These are phyloP conservation scores for Ascosphaera pollenicola DNA, from an alignment of 2,329 filamentous ascomycete genomes.

Conservation along the genomic window DNA sequence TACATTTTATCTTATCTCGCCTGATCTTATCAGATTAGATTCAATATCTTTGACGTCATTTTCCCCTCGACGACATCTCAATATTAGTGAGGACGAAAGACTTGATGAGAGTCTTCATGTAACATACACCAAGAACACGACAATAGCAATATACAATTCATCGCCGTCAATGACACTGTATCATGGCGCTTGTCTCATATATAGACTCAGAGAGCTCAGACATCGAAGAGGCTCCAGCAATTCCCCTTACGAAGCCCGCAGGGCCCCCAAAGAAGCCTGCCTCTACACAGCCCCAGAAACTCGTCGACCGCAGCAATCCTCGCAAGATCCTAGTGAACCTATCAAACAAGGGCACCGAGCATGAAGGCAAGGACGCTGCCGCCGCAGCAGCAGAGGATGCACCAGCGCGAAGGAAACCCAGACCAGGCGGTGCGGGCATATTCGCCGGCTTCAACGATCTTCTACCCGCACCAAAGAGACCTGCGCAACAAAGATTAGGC, in stretches of 20 bases:
- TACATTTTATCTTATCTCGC: no score
- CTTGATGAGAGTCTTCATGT: no score
- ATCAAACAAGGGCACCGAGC: slow-evolving; percentile 28
- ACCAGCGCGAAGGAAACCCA: slow-evolving; percentile 50
- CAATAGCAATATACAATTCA: no score
- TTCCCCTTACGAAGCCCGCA: slow-evolving; percentile 1
- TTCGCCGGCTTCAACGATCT: slow-evolving; percentile 74
- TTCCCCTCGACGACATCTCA: no score
- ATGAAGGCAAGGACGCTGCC: slow-evolving; percentile 15
- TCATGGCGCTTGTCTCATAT: slow-evolving; percentile 63
- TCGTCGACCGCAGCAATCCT: slow-evolving; percentile 59
- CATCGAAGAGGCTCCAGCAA: slow-evolving; percentile 25
- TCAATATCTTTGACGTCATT: no score
- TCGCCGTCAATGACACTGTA: not conserved
- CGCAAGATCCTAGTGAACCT: slow-evolving; percentile 70
- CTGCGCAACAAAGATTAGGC: slow-evolving; percentile 9
- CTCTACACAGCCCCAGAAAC: slow-evolving; percentile 39
- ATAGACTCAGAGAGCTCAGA: slow-evolving; percentile 57
- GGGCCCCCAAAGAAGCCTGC: slow-evolving; percentile 11
- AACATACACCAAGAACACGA: no score
- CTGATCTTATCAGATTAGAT: no score
- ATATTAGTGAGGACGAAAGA: no score
- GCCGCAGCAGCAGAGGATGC: slow-evolving; percentile 24
- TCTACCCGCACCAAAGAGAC: slow-evolving; percentile 55
- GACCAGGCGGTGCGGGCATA: slow-evolving; percentile 38